Evolutionary conservation across 2,329 filamentous ascomycete genomes (phyloP).

Genomic region (Huntiella abstrusa): DNA sequence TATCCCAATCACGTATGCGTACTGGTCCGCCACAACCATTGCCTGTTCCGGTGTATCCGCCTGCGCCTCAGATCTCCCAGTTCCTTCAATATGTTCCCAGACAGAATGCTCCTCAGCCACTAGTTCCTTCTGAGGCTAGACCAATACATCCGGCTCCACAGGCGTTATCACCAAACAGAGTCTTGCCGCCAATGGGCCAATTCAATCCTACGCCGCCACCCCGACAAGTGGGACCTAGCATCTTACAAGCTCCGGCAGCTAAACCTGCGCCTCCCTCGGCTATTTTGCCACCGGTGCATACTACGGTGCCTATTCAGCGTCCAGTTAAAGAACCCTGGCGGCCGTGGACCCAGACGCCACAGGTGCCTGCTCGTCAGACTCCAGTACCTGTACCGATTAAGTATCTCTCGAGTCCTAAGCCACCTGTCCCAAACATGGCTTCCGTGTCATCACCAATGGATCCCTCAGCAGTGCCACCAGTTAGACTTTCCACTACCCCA

Average conservation of each 20-base stretch:
- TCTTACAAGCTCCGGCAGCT: not conserved
- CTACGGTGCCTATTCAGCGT: not conserved
- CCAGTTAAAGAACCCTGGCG: not conserved
- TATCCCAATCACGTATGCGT: too few relatives aligned
- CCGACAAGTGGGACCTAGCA: not conserved
- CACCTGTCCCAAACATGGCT: slow-evolving; percentile 6
- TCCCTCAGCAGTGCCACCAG: not conserved
- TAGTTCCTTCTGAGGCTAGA: too few relatives aligned
- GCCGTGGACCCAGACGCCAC: too few relatives aligned
- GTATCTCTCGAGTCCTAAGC: slow-evolving; percentile 15
- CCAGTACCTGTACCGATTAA: slow-evolving; percentile 26
- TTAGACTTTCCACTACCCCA: not conserved
- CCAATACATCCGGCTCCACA: not conserved
- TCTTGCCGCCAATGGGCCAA: not conserved
- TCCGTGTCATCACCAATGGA: not conserved
- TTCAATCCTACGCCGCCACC: not conserved
- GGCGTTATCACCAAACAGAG: not conserved
- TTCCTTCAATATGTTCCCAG: too few relatives aligned
- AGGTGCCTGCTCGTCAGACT: slow-evolving; percentile 22
- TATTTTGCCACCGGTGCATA: not conserved
- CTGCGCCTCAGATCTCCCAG: too few relatives aligned
- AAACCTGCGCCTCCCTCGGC: not conserved
- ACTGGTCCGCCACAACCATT: too few relatives aligned
- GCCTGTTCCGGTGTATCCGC: too few relatives aligned
- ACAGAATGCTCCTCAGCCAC: too few relatives aligned